Evolutionary conservation across 805 yeast species (phyloP), one percentile per base, ranked within the genome.

Genomic region (Metschnikowia proteae): DNA sequence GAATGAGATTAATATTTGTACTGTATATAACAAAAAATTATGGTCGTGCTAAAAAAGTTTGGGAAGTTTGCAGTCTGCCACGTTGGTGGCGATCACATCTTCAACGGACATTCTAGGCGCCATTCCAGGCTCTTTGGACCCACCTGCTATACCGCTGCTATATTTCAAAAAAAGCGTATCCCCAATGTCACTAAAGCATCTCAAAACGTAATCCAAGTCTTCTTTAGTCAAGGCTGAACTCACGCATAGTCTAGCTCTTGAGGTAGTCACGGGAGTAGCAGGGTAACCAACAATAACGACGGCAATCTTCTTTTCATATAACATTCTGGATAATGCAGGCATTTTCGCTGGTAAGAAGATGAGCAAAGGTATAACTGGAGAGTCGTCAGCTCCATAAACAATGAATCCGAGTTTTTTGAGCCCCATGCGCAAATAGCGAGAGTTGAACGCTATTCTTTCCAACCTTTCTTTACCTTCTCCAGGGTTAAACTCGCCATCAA

Each of bases 231-330:
- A 77, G 1, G 98, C 86, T 0, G 97, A 74, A 47, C 96, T 86
- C 59, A 94, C 84, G 75, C 99, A 94, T 60, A 94, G 81, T 67
- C 99, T 82, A 27, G 89, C 90, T 70, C 99, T 82, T 4, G 96
- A 86, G 33, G 90, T 81, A 38, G 88, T 83, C 56, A 94, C 76
- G 32, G 96, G 96, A 0, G 98, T 92, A 0, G 99, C 99, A 8
- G 99, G 99, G 65, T 94, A 94, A 33, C 98, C 97, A 38, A 92
- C 98, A 54, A 92, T 84, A 32, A 94, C 99, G 43, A 92, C 91
- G 3, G 99, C 99, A 52, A 94, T 84, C 46, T 86, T 86, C 67
- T 81, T 75, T 55, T 79, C 81, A 58, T 86, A 79, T 77, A 92
- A 79, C 78, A 82, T 80, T 65, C 96, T 80, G 40, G 96, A 85